Percentiles rank a stretch among this genome's conserved stretches.
These are phyloP conservation scores for Hysterium pulicare DNA, from an alignment of 2,329 filamentous ascomycete species.

Conservation along the genomic window DNA sequence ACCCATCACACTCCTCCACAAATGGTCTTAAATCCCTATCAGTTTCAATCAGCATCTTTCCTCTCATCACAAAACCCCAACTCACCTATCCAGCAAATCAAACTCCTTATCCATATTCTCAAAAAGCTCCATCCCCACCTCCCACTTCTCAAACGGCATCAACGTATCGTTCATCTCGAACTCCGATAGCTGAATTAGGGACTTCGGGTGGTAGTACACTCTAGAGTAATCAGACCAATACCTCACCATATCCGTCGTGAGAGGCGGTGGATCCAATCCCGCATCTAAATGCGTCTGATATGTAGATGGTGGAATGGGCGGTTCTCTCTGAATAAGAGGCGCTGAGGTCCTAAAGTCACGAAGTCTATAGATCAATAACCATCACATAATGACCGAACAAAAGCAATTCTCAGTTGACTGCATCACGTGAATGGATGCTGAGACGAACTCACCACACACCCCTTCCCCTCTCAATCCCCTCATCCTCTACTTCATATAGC, in stretches of 20 bases:
- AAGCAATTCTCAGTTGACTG: too few species aligned
- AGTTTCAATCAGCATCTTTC: not conserved
- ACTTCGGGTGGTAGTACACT: slow-evolving; percentile 87
- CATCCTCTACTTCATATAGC: slow-evolving; percentile 66
- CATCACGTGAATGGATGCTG: too few species aligned
- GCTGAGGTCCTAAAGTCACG: slow-evolving; percentile 24
- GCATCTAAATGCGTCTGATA: slow-evolving; percentile 80
- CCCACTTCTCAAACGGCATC: slow-evolving; percentile 75
- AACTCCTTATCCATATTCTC: slow-evolving; percentile 58
- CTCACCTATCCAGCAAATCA: slow-evolving; percentile 74
- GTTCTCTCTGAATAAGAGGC: slow-evolving; percentile 63
- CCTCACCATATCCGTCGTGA: slow-evolving; percentile 70
- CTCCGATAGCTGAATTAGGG: slow-evolving; percentile 75
- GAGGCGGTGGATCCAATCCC: slow-evolving; percentile 59
- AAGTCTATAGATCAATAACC: slow-evolving; percentile 7
- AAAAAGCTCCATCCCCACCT: slow-evolving; percentile 37
- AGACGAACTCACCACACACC: slow-evolving; percentile 22
- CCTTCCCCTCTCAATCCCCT: slow-evolving; percentile 24
- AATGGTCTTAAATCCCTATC: slow-evolving; percentile 71
- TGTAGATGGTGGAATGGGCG: slow-evolving; percentile 62
- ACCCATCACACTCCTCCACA: slow-evolving; percentile 85
- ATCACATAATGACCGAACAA: not conserved
- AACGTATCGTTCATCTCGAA: slow-evolving; percentile 78
- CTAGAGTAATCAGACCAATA: slow-evolving; percentile 97
- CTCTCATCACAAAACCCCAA: not conserved